Conservation (phyloP, 2,329 filamentous ascomycete species). For the Aspergillus sp. region DNA sequence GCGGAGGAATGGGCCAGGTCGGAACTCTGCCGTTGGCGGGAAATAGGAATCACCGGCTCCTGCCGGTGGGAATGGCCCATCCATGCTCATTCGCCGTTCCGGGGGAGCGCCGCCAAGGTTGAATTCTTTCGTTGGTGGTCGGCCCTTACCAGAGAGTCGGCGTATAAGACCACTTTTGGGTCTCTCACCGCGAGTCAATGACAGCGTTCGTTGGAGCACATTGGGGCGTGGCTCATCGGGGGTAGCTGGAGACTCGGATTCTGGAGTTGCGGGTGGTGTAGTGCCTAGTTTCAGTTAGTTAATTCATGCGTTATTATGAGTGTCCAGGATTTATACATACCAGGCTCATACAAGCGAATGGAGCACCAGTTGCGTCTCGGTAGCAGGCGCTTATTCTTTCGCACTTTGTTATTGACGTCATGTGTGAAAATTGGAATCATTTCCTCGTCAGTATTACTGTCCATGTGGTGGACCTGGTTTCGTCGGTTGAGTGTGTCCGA, state of each 20-base stretch:
- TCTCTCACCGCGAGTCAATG: constrained; percentile 57
- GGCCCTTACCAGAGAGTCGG: constrained; percentile 46
- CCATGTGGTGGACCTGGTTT: constrained; percentile 71
- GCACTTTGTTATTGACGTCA: constrained; percentile 82
- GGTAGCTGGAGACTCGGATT: constrained; percentile 42
- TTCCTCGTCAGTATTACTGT: constrained; percentile 79
- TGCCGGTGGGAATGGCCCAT: constrained; percentile 29
- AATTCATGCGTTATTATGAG: not conserved
- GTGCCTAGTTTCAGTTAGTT: constrained; percentile 57
- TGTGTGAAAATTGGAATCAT: constrained; percentile 93
- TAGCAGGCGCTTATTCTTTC: constrained; percentile 87
- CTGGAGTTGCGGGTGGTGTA: constrained; percentile 69
- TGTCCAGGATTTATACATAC: constrained; percentile 38
- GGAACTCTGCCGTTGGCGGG: constrained; percentile 25
- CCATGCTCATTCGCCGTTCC: constrained; percentile 36
- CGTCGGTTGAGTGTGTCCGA: constrained; percentile 91
- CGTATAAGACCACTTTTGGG: constrained; percentile 45
- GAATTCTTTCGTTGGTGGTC: constrained; percentile 43
- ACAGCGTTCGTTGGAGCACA: constrained; percentile 59
- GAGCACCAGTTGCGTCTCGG: constrained; percentile 95
- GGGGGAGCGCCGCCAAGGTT: constrained; percentile 27
- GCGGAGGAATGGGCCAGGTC: constrained; percentile 59
- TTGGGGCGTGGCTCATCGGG: constrained; percentile 33
- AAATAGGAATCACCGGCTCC: constrained; percentile 37
- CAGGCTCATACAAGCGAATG: constrained; percentile 80